Conservation (phyloP, 2,329 filamentous ascomycete genomes). For the Pseudogymnoascus destructans region DNA sequence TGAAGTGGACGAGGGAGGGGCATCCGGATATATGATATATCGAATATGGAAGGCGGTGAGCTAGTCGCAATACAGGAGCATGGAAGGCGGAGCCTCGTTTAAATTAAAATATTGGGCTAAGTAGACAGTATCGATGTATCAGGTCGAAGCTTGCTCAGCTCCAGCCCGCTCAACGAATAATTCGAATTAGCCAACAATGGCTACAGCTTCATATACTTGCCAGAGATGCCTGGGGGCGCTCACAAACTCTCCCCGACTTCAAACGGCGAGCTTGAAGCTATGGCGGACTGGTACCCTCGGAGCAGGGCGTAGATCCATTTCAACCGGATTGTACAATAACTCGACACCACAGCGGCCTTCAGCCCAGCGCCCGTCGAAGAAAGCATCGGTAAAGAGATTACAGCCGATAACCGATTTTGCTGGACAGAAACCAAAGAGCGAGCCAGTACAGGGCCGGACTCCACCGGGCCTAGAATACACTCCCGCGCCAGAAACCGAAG, state of each 20-base stretch:
- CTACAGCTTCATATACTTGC: conserved; percentile 23
- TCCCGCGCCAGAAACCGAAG: conserved; percentile 16
- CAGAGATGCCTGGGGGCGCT: conserved; percentile 23
- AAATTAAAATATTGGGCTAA: conserved; percentile 7
- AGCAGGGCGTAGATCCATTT: conserved; percentile 18
- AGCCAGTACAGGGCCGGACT: conserved; percentile 18
- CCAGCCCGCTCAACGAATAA: conserved; percentile 3
- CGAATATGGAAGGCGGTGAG: conserved; percentile 6
- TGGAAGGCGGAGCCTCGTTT: neutral
- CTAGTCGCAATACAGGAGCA: conserved; percentile 4
- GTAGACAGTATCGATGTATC: neutral
- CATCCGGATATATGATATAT: conserved; percentile 3
- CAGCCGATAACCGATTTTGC: conserved; percentile 17
- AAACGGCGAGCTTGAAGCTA: conserved; percentile 13
- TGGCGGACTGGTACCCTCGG: conserved; percentile 12
- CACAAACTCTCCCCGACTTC: conserved; percentile 14
- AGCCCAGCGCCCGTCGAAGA: conserved; percentile 13
- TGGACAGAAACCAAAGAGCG: conserved; percentile 20
- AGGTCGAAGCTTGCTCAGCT: neutral
- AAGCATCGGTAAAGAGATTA: conserved; percentile 15
- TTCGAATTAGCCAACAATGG: conserved; percentile 2
- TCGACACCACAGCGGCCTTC: conserved; percentile 11
- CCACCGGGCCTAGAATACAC: conserved; percentile 18
- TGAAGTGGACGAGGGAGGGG: neutral
- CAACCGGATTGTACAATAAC: conserved; percentile 15